Evolutionary conservation across 257 asterid genomes (phyloP).

Genomic region (Capsicum baccatum): DNA sequence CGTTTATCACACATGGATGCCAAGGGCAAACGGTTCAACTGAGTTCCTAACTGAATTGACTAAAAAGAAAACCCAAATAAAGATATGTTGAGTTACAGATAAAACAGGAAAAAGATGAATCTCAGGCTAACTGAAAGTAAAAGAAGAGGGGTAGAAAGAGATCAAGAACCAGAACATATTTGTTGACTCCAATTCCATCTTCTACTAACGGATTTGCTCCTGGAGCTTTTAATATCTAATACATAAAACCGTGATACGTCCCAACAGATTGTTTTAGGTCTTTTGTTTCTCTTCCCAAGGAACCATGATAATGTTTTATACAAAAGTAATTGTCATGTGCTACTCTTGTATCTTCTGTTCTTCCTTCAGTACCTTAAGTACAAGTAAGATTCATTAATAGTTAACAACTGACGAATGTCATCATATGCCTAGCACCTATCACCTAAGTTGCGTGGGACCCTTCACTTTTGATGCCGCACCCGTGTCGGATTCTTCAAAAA

Average conservation of each 20-base stretch:
- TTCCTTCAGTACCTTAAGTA: constrained; percentile 16
- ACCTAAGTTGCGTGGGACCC: background rate
- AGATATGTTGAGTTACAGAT: constrained; percentile 3
- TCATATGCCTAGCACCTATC: background rate
- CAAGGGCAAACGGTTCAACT: background rate
- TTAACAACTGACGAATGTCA: background rate
- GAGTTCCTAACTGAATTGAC: background rate
- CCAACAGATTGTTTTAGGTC: background rate
- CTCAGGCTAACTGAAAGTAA: background rate
- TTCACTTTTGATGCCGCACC: no score
- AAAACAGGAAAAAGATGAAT: constrained; percentile 17
- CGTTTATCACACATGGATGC: background rate
- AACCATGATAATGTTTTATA: constrained; percentile 3
- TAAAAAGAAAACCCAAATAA: constrained; percentile 6
- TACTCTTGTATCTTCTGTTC: constrained; percentile 16
- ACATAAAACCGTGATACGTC: background rate
- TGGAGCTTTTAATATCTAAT: background rate
- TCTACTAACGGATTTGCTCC: background rate
- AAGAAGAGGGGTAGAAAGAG: background rate
- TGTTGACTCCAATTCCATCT: background rate
- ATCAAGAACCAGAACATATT: constrained; percentile 11
- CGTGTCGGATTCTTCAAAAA: no score
- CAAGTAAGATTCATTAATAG: background rate
- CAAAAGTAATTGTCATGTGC: background rate
- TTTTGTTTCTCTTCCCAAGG: constrained; percentile 16